Evolutionary conservation across 768 basidiomycete species (phyloP).

Genomic region (Phaeolepiota aurea): DNA sequence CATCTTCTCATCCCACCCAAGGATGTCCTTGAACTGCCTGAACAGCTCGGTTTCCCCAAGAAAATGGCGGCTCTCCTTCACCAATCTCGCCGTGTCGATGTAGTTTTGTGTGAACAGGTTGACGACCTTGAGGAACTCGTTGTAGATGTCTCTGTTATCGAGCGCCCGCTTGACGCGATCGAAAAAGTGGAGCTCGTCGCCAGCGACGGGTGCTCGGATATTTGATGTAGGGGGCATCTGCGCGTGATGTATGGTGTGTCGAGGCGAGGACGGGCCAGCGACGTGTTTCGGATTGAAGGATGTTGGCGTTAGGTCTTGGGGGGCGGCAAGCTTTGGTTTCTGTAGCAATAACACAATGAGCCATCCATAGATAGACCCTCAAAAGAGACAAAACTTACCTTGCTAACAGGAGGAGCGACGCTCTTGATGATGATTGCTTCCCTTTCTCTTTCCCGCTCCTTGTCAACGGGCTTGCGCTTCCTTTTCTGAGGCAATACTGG

Average conservation of each 20-base stretch:
- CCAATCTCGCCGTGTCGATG: constrained; percentile 78
- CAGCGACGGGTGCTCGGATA: constrained; percentile 16
- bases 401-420: constrained; percentile 22
- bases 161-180: constrained; percentile 76
- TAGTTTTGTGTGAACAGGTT: constrained; percentile 93
- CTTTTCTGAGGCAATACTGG: constrained; percentile 55
- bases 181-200: constrained; percentile 73
- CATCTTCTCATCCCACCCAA: constrained; percentile 79
- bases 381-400: constrained; percentile 21
- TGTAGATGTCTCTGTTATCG: constrained; percentile 70
- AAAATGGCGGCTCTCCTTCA: constrained; percentile 75
- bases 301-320: constrained; percentile 28
- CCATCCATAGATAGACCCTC: constrained; percentile 11
- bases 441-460: constrained; percentile 33
- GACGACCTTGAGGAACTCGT: constrained; percentile 92
- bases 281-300: constrained; percentile 26
- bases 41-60: constrained; percentile 72
- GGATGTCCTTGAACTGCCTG: constrained; percentile 74
- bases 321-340: constrained; percentile 29
- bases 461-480: constrained; percentile 55
- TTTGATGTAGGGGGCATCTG: constrained; percentile 17
- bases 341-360: constrained; percentile 11
- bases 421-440: constrained; percentile 16
- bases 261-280: constrained; percentile 26
- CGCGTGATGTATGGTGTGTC: constrained; percentile 17